Base-by-base conservation (phyloP, 306 rosid species). In the Acmispon strigosus region DNA sequence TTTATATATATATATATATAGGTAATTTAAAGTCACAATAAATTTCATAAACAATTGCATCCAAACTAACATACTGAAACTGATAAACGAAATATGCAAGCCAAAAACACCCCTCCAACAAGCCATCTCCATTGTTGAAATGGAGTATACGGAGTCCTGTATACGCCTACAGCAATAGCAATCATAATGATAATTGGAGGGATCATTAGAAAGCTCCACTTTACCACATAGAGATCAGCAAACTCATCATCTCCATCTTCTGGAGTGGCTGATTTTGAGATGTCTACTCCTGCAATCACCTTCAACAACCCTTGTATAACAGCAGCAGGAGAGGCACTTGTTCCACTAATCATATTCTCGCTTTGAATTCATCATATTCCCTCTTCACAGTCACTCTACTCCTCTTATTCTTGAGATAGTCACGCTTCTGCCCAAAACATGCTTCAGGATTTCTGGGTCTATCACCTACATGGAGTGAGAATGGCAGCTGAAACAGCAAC, bases 61-160 rank as follows among this genome's bases (percentile, higher is more conserved):
- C 32, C 32, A 27, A 27, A 27, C 32, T 27, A 27, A 27, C 32
- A 27, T 27, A 27, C 32, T 27, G 32, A 27, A 27, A 27, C 32
- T 27, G 32, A 27, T 27, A 22, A 22, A 4, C 32, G 3, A 27
- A 27, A 27, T 27, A 27, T 27, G 32, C 32, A 27, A 27, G 32
- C 32, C 32, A 91, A 88, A 82, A 88, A 91, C 75, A 91, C 90
- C 4, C 96, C 97, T 68, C 92, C 97, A 4, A 88, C 77, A 1
- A 91, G 83, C 62, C n/a, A n/a, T n/a, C 97, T 91, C 97, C 97
- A 91, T 63, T 88, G 88, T 70, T 90, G 96, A 67, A 83, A 91
- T 16, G 86, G 86, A 27, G 96, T 91, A 70, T 91, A 88, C 59
- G 86, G 0, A 14, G 97, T 88, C 79, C 86, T 91, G 6, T 89